Percentiles rank a stretch among this genome's conserved stretches.
phyloP scores from a whole-genome alignment of 1,139 yeast species.

The Schizosaccharomyces versatilis region DNA sequence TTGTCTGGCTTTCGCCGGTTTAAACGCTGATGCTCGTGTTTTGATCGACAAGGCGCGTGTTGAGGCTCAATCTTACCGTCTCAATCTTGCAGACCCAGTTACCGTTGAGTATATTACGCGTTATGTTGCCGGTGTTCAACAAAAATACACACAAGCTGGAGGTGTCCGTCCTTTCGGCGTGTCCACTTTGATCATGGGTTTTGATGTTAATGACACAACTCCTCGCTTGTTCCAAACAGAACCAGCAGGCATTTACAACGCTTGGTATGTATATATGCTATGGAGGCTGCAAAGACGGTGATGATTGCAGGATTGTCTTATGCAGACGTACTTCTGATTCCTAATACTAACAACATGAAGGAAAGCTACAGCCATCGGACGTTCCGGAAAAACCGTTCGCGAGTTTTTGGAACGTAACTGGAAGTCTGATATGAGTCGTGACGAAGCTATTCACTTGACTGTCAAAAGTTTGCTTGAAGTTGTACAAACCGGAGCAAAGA shows the following conservation, averaged over 20 bases:
- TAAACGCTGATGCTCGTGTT: constrained; percentile 92
- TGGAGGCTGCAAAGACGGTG: background rate
- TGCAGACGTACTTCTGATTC: no score
- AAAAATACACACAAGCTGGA: constrained; percentile 91
- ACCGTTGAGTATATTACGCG: constrained; percentile 78
- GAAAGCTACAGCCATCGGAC: constrained; percentile 90
- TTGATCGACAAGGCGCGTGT: constrained; percentile 86
- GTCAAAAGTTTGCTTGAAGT: constrained; percentile 79
- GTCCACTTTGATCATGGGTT: constrained; percentile 85
- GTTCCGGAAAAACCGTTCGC: constrained; percentile 83
- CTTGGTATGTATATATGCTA: constrained; percentile 32
- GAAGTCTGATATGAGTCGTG: constrained; percentile 46
- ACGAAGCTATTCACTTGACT: constrained; percentile 58
- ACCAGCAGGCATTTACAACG: constrained; percentile 91
- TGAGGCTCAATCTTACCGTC: constrained; percentile 90
- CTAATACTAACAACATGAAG: background rate
- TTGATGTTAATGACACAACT: constrained; percentile 59
- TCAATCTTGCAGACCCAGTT: constrained; percentile 85
- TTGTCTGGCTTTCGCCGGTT: constrained; percentile 85
- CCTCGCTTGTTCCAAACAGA: constrained; percentile 88
- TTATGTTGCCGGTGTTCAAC: constrained; percentile 92
- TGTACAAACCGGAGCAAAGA: constrained; percentile 93
- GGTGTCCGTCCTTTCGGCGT: constrained; percentile 93
- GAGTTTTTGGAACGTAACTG: constrained; percentile 87
- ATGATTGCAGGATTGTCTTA: background rate